Conservation (phyloP, 805 yeast genomes). For the Sugiyamaella valdiviana region DNA sequence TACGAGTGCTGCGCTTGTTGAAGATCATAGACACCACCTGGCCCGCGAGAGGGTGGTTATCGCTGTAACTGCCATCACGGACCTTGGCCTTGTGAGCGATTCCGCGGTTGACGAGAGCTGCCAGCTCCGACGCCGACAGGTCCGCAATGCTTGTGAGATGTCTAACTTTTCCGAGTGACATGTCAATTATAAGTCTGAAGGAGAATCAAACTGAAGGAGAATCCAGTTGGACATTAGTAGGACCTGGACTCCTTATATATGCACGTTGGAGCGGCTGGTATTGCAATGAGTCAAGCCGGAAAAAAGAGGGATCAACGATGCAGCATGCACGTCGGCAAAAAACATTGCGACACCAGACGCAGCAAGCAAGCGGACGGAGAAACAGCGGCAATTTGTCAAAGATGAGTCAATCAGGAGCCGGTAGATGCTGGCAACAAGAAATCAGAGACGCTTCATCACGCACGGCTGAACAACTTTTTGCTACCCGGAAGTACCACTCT, state of each 20-base stretch:
- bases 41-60: slow-evolving; percentile 58
- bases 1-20: slow-evolving; percentile 89
- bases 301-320: not conserved
- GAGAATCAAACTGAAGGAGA: not conserved
- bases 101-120: slow-evolving; percentile 67
- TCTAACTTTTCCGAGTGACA: no score
- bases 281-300: not conserved
- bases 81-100: slow-evolving; percentile 56
- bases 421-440: no score
- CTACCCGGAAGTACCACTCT: no score
- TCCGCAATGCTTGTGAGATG: slow-evolving; percentile 82
- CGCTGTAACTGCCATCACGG: slow-evolving; percentile 41
- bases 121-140: slow-evolving; percentile 64
- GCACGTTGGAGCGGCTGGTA: not conserved
- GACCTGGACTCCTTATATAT: not conserved
- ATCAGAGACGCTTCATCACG: no score
- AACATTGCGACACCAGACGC: no score
- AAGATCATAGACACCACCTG: slow-evolving; percentile 78
- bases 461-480: no score
- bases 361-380: no score
- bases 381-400: no score
- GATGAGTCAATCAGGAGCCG: no score
- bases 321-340: no score
- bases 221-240: not conserved
- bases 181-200: no score